These are phyloP conservation scores for Areca catechu DNA, from an alignment of 176 grass and related monocot species.

Conservation along the genomic window DNA sequence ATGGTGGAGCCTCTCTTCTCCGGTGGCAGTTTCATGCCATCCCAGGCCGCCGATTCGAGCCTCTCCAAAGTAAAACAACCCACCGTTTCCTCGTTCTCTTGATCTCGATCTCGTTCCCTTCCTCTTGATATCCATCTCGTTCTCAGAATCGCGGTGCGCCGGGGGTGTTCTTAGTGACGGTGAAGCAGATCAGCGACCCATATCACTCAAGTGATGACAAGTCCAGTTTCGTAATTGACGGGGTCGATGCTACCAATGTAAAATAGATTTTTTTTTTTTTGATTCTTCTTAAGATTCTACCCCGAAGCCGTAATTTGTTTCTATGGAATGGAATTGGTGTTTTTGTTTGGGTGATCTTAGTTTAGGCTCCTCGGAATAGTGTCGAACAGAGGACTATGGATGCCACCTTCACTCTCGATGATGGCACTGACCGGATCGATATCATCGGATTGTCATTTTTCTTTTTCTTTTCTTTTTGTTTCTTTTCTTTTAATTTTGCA, in stretches of 20 bases:
- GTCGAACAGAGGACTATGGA: slow-evolving; percentile 53
- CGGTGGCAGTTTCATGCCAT: not conserved
- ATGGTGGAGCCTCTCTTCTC: slow-evolving; percentile 11
- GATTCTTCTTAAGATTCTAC: not conserved
- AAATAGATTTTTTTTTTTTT: no score
- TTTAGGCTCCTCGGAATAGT: slow-evolving; percentile 65
- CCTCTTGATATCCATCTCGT: not conserved
- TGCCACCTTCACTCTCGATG: slow-evolving; percentile 65
- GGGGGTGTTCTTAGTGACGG: slow-evolving; percentile 53
- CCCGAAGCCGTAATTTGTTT: not conserved
- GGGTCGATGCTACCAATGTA: slow-evolving; percentile 56
- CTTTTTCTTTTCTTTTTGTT: not conserved
- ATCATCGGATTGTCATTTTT: slow-evolving; percentile 63
- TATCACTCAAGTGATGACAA: slow-evolving; percentile 41
- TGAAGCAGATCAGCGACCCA: slow-evolving; percentile 74
- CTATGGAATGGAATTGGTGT: not conserved
- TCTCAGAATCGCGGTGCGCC: slow-evolving; percentile 41
- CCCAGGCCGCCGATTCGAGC: slow-evolving; percentile 17
- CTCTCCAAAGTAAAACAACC: slow-evolving; percentile 18
- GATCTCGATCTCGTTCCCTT: not conserved
- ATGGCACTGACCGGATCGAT: slow-evolving; percentile 72
- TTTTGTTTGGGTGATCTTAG: slow-evolving; percentile 3
- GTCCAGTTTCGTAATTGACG: slow-evolving; percentile 46
- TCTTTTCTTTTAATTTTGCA: no score
- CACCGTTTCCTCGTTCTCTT: not conserved